A percentile compares a stretch with the other conserved stretches of the same genome.
Evolutionary conservation across 768 basidiomycete species (phyloP).

Genomic region (Calocera cornea): DNA sequence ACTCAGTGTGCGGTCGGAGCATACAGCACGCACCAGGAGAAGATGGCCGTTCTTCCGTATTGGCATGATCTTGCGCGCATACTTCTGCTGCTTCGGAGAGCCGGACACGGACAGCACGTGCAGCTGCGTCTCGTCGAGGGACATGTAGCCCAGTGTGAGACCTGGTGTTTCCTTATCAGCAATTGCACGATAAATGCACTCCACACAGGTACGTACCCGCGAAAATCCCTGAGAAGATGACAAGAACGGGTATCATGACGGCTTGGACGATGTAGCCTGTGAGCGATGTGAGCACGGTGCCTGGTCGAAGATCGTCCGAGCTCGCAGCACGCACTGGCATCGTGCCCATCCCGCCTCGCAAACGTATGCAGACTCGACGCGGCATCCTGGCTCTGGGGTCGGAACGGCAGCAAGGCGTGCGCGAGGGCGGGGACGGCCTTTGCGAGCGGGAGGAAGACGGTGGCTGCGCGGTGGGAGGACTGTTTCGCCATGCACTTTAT

Average conservation of each 20-base stretch:
- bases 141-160: slow-evolving; percentile 84
- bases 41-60: slow-evolving; percentile 74
- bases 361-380: not conserved
- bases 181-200: not conserved
- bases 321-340: not conserved
- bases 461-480: not conserved
- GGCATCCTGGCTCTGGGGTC: not conserved
- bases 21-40: slow-evolving; percentile 39
- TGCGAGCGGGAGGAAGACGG: not conserved
- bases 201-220: slow-evolving; percentile 6
- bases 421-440: not conserved
- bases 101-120: slow-evolving; percentile 77
- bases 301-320: not conserved
- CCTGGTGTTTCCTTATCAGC: slow-evolving; percentile 26
- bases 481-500: not conserved
- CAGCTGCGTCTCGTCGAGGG: slow-evolving; percentile 82
- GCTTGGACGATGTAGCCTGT: not conserved
- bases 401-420: not conserved
- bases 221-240: slow-evolving; percentile 8
- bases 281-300: not conserved
- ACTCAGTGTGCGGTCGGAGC: not conserved
- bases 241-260: slow-evolving; percentile 6
- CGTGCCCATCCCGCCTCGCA: not conserved
- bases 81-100: slow-evolving; percentile 60
- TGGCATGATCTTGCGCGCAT: slow-evolving; percentile 75